A percentile compares a stretch with the other conserved stretches of the same genome.
Conservation (phyloP, 352 stramenopile species). For the Peronospora tabacina region DNA sequence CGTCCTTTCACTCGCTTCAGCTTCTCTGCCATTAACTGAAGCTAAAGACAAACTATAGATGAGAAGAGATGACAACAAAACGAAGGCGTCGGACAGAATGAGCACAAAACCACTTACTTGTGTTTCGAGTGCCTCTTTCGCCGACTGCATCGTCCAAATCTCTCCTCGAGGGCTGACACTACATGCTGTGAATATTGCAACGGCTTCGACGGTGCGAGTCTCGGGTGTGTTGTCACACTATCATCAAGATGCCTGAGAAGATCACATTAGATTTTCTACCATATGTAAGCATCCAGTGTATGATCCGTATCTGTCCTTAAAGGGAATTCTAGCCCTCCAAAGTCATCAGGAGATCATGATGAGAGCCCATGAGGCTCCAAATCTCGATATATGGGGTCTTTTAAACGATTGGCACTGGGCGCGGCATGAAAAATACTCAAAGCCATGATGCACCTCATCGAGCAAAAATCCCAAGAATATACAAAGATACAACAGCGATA, state of each 20-base stretch:
- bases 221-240: constrained; percentile 23
- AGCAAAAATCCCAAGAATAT: constrained; percentile 18
- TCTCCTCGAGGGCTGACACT: constrained; percentile 36
- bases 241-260: constrained; percentile 25
- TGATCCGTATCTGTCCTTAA: constrained; percentile 87
- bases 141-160: constrained; percentile 25
- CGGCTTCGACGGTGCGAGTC: constrained; percentile 23
- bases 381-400: constrained; percentile 23
- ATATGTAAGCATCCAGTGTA: constrained; percentile 27
- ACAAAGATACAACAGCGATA: constrained; percentile 4
- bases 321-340: constrained; percentile 78
- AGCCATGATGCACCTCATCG: constrained; percentile 11
- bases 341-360: constrained; percentile 78
- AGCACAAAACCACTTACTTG: constrained; percentile 18
- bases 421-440: constrained; percentile 4
- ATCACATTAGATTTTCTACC: neutral
- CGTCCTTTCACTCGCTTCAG: constrained; percentile 30
- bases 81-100: neutral
- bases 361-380: constrained; percentile 5
- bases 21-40: constrained; percentile 30
- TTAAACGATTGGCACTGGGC: constrained; percentile 9
- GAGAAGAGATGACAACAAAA: neutral
- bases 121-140: constrained; percentile 37
- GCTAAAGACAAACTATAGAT: constrained; percentile 15
- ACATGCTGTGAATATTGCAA: constrained; percentile 36